Conservation (phyloP, 306 rosid species). For the peach (Prunus persica) region DNA sequence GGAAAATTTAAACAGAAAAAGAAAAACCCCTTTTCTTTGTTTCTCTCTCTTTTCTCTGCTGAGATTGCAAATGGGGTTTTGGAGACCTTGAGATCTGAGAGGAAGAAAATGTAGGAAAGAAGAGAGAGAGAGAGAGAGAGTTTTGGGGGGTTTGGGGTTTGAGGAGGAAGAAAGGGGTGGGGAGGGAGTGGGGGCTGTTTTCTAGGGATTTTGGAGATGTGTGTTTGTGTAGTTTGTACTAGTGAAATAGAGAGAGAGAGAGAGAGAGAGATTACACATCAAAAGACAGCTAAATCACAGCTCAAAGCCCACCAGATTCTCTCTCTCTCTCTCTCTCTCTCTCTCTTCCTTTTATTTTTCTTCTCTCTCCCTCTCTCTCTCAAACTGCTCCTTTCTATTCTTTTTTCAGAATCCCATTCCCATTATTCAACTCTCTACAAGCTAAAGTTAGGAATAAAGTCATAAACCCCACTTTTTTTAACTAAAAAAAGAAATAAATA, state of each 20-base stretch:
- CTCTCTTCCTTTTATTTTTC: neutral
- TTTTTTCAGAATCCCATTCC: slow-evolving; percentile 16
- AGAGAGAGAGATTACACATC: slow-evolving; percentile 39
- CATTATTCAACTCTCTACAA: slow-evolving; percentile 15
- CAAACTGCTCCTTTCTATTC: slow-evolving; percentile 13
- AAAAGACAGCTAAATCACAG: slow-evolving; percentile 88
- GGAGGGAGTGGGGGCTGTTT: slow-evolving; percentile 19
- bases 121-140: neutral
- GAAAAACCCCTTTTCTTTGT: neutral
- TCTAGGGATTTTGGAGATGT: slow-evolving; percentile 68
- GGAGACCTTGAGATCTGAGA: slow-evolving; percentile 28
- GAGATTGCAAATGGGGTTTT: slow-evolving; percentile 9
- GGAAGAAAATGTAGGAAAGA: neutral
- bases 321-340: slow-evolving; percentile 9
- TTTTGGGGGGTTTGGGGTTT: neutral
- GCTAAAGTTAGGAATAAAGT: slow-evolving; percentile 31
- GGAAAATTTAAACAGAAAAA: neutral
- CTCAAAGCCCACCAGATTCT: slow-evolving; percentile 80
- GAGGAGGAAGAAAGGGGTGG: slow-evolving; percentile 16
- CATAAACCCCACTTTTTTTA: neutral
- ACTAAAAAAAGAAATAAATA: neutral
- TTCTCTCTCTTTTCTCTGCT: neutral
- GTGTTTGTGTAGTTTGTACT: slow-evolving; percentile 22
- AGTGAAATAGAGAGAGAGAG: slow-evolving; percentile 1
- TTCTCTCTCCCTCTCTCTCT: slow-evolving; percentile 7